Evolutionary conservation across 2,329 filamentous ascomycete genomes (phyloP).

Genomic region (Trematosphaeria pertusa): DNA sequence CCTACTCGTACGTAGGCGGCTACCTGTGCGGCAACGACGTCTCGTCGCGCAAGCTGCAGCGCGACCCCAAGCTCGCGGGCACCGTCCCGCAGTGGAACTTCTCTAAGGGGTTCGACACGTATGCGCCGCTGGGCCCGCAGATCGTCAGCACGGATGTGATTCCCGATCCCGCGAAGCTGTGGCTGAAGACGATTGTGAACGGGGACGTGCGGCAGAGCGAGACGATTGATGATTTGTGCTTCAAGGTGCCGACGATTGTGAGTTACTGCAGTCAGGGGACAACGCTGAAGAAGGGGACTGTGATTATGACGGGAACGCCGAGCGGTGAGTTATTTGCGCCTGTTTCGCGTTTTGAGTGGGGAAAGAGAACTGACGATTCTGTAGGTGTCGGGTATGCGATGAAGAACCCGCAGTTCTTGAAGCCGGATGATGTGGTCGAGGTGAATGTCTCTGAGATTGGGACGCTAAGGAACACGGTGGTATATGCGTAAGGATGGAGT

Average conservation of each 20-base stretch:
- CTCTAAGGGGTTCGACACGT: constrained; percentile 65
- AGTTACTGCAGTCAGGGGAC: constrained; percentile 55
- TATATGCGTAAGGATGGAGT: constrained; percentile 32
- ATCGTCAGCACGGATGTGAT: constrained; percentile 55
- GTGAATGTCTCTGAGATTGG: constrained; percentile 39
- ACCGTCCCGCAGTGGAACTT: constrained; percentile 65
- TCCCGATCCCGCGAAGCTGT: constrained; percentile 52
- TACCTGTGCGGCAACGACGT: constrained; percentile 65
- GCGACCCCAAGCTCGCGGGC: constrained; percentile 57
- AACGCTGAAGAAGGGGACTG: constrained; percentile 55
- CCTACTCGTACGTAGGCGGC: constrained; percentile 59
- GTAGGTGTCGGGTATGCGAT: constrained; percentile 52
- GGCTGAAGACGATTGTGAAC: constrained; percentile 57
- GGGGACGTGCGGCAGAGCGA: constrained; percentile 57
- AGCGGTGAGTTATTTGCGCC: constrained; percentile 12
- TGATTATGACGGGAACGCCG: constrained; percentile 60
- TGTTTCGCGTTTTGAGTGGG: no score
- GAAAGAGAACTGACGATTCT: constrained; percentile 11
- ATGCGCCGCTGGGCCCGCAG: constrained; percentile 60
- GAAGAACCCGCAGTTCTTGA: constrained; percentile 45
- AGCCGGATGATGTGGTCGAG: constrained; percentile 43
- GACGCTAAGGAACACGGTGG: constrained; percentile 41
- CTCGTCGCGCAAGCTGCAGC: constrained; percentile 60
- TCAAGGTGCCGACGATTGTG: constrained; percentile 55
- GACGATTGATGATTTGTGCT: constrained; percentile 57